Evolutionary conservation across 192 early-diverging fungal genomes (phyloP).

Genomic region (Rhizophagus sp.): DNA sequence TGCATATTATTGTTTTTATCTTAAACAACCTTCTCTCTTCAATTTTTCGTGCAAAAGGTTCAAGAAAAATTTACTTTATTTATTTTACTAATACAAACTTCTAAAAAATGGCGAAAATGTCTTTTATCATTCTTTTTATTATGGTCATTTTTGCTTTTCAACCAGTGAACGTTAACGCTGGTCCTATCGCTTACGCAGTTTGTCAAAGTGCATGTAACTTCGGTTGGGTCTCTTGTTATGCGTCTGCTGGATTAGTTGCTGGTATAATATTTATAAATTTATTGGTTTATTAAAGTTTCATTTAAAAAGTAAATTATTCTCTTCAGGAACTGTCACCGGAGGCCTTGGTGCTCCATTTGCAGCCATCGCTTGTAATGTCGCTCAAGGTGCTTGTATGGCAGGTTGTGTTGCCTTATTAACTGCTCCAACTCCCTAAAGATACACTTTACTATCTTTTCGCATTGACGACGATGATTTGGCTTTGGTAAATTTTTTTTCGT

Average conservation of each 20-base stretch:
- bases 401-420: background rate
- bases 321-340: conserved; percentile 7
- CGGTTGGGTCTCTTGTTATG: conserved; percentile 18
- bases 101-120: background rate
- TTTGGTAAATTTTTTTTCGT: no score
- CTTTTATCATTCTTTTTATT: background rate
- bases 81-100: no score
- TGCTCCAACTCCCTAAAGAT: conserved; percentile 3
- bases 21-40: no score
- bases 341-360: background rate
- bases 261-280: background rate
- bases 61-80: no score
- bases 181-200: background rate
- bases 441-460: no score
- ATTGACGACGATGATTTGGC: no score
- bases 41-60: no score
- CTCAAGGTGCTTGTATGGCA: conserved; percentile 20
- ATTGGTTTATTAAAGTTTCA: no score
- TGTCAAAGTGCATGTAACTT: conserved; percentile 13
- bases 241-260: background rate
- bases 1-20: no score
- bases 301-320: background rate
- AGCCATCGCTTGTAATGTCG: background rate
- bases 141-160: background rate
- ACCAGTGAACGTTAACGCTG: background rate